Conservation (phyloP, 2,329 filamentous ascomycete species). For the Ophiocordyceps robertsii region DNA sequence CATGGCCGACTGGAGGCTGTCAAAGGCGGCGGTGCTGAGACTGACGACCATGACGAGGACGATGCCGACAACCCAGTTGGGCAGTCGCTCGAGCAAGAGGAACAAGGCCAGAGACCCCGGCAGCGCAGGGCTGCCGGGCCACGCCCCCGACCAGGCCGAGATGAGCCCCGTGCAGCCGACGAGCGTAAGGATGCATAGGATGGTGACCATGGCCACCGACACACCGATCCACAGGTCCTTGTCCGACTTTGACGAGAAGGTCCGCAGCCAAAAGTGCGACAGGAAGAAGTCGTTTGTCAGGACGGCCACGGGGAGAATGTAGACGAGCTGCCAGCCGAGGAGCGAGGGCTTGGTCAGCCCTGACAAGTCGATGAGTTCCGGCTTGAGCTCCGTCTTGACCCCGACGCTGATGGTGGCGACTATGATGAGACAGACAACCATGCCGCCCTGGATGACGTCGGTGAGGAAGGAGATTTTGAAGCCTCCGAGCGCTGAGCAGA, state of each 20-base stretch:
- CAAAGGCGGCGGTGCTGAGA: slow-evolving; percentile 65
- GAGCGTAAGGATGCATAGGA: slow-evolving; percentile 57
- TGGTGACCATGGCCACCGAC: slow-evolving; percentile 48
- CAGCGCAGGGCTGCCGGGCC: slow-evolving; percentile 44
- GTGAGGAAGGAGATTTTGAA: slow-evolving; percentile 78
- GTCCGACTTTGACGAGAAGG: slow-evolving; percentile 69
- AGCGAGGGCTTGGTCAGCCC: slow-evolving; percentile 55
- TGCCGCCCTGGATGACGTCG: slow-evolving; percentile 66
- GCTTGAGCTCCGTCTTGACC: slow-evolving; percentile 59
- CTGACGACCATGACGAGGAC: slow-evolving; percentile 70
- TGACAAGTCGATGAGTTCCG: slow-evolving; percentile 52
- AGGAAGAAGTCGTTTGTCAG: slow-evolving; percentile 81
- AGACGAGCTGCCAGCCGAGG: slow-evolving; percentile 74
- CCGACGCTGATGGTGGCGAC: slow-evolving; percentile 69
- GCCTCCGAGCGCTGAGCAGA: slow-evolving; percentile 53
- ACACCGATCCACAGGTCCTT: slow-evolving; percentile 65
- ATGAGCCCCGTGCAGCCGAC: slow-evolving; percentile 63
- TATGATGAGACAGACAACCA: slow-evolving; percentile 64
- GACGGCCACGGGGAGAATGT: slow-evolving; percentile 70
- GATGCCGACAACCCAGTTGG: slow-evolving; percentile 69
- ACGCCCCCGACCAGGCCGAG: slow-evolving; percentile 65
- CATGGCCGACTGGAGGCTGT: slow-evolving; percentile 72
- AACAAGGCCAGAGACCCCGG: slow-evolving; percentile 62
- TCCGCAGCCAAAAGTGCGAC: slow-evolving; percentile 72
- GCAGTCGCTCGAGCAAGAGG: slow-evolving; percentile 56